Evolutionary conservation across 305 asterid genomes (phyloP).

Genomic region (Euphrasia arctica): DNA sequence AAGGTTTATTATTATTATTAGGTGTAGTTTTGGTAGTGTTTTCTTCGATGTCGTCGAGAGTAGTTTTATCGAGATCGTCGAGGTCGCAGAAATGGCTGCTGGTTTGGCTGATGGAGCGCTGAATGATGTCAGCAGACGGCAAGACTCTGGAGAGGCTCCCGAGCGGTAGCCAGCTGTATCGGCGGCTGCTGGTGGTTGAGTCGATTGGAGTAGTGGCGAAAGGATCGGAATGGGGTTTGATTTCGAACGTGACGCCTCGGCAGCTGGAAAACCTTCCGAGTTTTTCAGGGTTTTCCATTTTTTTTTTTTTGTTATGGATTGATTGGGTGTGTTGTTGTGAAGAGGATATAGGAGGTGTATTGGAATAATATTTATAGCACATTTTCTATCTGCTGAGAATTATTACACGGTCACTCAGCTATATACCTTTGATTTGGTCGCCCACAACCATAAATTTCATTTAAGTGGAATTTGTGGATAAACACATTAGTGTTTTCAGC

Average conservation of each 20-base stretch:
- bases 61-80: constrained; percentile 15
- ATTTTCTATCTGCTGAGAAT: too few relatives aligned
- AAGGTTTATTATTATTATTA: constrained; percentile 21
- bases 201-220: constrained; percentile 18
- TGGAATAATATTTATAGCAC: too few relatives aligned
- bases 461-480: too few relatives aligned
- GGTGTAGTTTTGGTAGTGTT: constrained; percentile 10
- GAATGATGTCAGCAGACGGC: constrained; percentile 31
- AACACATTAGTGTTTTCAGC: too few relatives aligned
- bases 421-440: too few relatives aligned
- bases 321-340: too few relatives aligned
- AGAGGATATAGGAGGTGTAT: too few relatives aligned
- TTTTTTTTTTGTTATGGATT: background rate
- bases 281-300: constrained; percentile 31
- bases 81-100: constrained; percentile 53
- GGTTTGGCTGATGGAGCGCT: constrained; percentile 37
- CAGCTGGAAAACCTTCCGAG: constrained; percentile 39
- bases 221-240: constrained; percentile 37
- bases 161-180: constrained; percentile 26
- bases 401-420: too few relatives aligned
- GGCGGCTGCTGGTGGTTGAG: too few relatives aligned
- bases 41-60: constrained; percentile 39
- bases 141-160: constrained; percentile 34
- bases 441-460: too few relatives aligned
- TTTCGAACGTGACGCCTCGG: constrained; percentile 49